Evolutionary conservation across 202 grass and related monocot genomes (phyloP).

Genomic region (Zizania palustris): DNA sequence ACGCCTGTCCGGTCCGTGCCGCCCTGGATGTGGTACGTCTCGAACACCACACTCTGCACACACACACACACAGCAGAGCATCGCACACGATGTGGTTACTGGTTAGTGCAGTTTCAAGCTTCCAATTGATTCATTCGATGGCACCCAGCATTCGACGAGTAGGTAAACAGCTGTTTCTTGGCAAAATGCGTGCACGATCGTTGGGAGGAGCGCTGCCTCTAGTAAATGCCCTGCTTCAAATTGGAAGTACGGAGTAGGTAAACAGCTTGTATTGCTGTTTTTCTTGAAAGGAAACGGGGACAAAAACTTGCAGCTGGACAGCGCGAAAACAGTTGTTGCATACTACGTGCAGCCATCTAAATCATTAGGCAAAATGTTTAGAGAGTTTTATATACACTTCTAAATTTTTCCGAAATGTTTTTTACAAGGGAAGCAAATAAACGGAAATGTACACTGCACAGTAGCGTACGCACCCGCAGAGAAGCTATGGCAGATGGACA

Average conservation of each 20-base stretch:
- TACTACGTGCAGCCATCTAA: too few relatives aligned
- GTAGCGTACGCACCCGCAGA: background rate
- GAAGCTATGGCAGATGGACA: too few relatives aligned
- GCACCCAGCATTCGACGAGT: background rate
- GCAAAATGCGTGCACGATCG: background rate
- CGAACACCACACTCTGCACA: conserved; percentile 82
- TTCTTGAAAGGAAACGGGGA: background rate
- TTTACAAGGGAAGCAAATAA: background rate
- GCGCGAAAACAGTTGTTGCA: background rate
- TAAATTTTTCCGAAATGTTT: background rate
- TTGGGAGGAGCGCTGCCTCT: background rate
- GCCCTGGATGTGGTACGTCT: conserved; percentile 90
- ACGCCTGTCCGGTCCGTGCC: conserved; percentile 96
- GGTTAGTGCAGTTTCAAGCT: background rate
- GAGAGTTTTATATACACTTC: background rate
- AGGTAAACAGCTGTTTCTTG: background rate
- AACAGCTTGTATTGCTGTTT: background rate
- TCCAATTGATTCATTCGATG: background rate
- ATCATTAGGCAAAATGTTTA: too few relatives aligned
- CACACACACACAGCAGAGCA: background rate
- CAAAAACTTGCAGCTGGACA: background rate
- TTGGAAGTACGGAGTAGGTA: too few relatives aligned
- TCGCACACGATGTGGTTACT: background rate
- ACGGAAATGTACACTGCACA: background rate
- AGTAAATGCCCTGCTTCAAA: background rate